These are phyloP conservation scores for Xylaria sp. DNA, from an alignment of 2,329 filamentous ascomycete species.

Conservation along the genomic window DNA sequence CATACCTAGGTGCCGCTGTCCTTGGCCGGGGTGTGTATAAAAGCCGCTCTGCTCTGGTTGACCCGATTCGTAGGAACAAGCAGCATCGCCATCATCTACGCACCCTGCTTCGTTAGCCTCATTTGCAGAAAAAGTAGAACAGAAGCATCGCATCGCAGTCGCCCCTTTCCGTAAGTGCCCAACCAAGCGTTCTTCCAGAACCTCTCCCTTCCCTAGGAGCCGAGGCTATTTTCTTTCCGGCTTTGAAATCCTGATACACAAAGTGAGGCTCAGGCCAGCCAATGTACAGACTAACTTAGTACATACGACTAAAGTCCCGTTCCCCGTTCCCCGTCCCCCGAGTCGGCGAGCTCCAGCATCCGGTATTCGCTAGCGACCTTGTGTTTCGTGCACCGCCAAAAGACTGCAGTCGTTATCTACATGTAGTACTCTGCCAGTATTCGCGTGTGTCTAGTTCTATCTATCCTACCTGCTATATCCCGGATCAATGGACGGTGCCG, in stretches of 20 bases:
- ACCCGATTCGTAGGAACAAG: neutral
- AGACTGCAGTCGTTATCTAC: neutral
- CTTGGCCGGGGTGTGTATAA: neutral
- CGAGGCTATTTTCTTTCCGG: neutral
- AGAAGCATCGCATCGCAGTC: neutral
- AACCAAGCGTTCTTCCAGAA: constrained; percentile 12
- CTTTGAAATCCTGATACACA: constrained; percentile 5
- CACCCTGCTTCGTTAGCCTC: neutral
- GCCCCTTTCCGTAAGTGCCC: constrained; percentile 4
- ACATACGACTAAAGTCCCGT: constrained; percentile 5
- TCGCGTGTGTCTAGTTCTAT: neutral
- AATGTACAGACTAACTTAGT: constrained; percentile 6
- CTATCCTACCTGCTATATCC: neutral
- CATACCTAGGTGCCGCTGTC: neutral
- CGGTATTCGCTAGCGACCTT: constrained; percentile 21
- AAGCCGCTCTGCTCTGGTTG: neutral
- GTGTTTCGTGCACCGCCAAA: neutral
- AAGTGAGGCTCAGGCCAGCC: constrained; percentile 19
- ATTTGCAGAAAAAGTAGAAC: neutral
- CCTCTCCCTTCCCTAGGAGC: neutral
- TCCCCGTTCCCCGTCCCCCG: constrained; percentile 4
- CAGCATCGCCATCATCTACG: neutral
- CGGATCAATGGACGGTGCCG: neutral
- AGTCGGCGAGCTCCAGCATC: constrained; percentile 18
- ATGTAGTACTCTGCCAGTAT: neutral